Conservation (phyloP, 768 basidiomycete species). For the Boletus rubroflammeus region DNA sequence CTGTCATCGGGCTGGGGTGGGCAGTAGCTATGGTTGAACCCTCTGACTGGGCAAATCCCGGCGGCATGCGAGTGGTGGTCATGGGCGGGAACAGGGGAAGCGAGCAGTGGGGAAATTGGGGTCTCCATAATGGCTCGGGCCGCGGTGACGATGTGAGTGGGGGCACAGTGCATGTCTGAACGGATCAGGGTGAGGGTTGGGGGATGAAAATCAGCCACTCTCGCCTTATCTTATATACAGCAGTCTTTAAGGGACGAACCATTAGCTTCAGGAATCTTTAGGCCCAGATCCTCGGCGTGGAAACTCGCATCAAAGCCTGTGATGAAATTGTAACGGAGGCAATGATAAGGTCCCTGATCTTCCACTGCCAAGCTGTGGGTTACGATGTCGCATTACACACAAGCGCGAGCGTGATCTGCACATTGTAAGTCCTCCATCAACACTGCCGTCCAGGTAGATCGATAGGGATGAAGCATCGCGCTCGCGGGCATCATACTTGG, state of each 20-base stretch:
- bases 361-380: constrained; percentile 1
- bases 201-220: background rate
- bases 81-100: constrained; percentile 14
- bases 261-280: background rate
- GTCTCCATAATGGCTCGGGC: background rate
- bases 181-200: background rate
- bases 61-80: constrained; percentile 19
- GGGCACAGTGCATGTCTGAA: constrained; percentile 4
- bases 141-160: background rate
- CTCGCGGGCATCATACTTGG: too few species aligned
- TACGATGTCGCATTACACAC: background rate
- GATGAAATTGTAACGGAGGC: background rate
- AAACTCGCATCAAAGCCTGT: background rate
- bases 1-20: constrained; percentile 45
- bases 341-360: background rate
- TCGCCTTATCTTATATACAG: constrained; percentile 1
- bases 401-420: background rate
- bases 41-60: constrained; percentile 41
- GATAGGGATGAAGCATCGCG: background rate
- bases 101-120: constrained; percentile 6
- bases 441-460: background rate
- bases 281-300: background rate
- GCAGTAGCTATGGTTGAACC: constrained; percentile 38
- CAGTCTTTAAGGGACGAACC: background rate
- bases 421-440: background rate